Conservation (phyloP, 768 basidiomycete genomes). For the Holtermannia corniformis region DNA sequence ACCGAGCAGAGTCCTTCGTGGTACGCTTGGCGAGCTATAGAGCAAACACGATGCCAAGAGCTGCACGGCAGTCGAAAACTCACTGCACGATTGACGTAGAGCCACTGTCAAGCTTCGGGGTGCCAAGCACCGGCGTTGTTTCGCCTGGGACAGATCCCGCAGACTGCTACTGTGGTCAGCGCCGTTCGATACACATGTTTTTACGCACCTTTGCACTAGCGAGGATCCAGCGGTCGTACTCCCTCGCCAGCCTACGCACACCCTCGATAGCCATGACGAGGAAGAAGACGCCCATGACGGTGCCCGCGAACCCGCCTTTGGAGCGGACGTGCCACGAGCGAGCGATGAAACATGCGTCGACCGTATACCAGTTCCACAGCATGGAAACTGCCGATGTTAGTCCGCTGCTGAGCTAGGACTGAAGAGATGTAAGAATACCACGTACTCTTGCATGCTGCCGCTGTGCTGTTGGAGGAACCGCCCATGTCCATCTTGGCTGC, state of each 20-base stretch:
- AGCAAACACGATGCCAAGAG: no score
- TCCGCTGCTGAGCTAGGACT: neutral
- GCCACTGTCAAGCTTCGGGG: no score
- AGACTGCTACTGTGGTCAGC: no score
- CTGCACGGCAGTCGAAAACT: no score
- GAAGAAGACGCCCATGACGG: slow-evolving; percentile 40
- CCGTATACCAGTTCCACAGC: slow-evolving; percentile 40
- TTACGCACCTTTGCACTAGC: slow-evolving; percentile 8
- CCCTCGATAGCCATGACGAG: slow-evolving; percentile 38
- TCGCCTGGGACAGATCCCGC: no score
- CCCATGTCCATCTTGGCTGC: slow-evolving; percentile 13
- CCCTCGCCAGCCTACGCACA: slow-evolving; percentile 33
- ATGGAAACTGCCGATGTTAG: slow-evolving; percentile 27
- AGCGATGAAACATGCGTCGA: slow-evolving; percentile 41
- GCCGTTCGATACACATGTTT: no score
- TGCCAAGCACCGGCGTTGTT: no score
- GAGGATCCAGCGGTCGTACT: slow-evolving; percentile 37
- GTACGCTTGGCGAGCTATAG: no score
- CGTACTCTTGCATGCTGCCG: slow-evolving; percentile 1
- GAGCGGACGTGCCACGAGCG: slow-evolving; percentile 31
- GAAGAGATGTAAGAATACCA: neutral
- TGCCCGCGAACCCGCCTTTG: slow-evolving; percentile 34
- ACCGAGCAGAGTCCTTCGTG: no score
- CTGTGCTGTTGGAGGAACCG: neutral
- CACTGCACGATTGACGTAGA: no score